Evolutionary conservation across 1,284 basidiomycete genomes (phyloP), one percentile per base, ranked within the genome.

Genomic region (Sanghuangporus baumii): DNA sequence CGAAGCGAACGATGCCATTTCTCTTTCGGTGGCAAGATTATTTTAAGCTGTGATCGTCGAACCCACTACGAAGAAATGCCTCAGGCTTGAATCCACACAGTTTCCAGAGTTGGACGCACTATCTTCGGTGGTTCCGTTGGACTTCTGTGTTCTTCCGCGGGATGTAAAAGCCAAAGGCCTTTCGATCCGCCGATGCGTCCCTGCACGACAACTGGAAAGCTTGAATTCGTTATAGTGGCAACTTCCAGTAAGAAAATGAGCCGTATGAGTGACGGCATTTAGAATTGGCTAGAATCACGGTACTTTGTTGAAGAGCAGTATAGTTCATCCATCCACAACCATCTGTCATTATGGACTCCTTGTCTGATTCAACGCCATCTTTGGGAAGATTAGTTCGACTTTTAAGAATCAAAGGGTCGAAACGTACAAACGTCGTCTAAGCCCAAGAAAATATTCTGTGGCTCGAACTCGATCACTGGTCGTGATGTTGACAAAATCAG

Each of bases 261-360:
- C 82, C 0, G 67, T 66, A 0, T 31, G 26, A 76, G 71, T 0
- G 87, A 20, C 43, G 6, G 6, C 8, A 57, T 36, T 31, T 31
- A 31, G 26, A 31, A 31, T 2, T 4, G 50, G 4, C 31, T 12
- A 23, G 5, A 46, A 3, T 20, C 8, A 37, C 16, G 9, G 14
- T 12, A 58, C 41, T 41, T 18, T 11, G 12, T 48, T 16, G 16
- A 47, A 62, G 40, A 2, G 81, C 86, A 0, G 82, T 76, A 4
- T 77, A 78, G 69, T 89, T 91, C 52, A 91, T 86, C 52, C 79
- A 82, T 0, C 89, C 88, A 70, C 85, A 88, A 0, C 89, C 89
- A 68, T 91, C 89, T 0, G 89, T 91, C 70, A 87, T 79, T 14
- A 82, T 78, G 62, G 82, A 78, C 23, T 89, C 82, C 81, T 79